These are phyloP conservation scores for Pyrenochaeta sp. DNA, from an alignment of 2,329 filamentous ascomycete genomes.

Conservation along the genomic window DNA sequence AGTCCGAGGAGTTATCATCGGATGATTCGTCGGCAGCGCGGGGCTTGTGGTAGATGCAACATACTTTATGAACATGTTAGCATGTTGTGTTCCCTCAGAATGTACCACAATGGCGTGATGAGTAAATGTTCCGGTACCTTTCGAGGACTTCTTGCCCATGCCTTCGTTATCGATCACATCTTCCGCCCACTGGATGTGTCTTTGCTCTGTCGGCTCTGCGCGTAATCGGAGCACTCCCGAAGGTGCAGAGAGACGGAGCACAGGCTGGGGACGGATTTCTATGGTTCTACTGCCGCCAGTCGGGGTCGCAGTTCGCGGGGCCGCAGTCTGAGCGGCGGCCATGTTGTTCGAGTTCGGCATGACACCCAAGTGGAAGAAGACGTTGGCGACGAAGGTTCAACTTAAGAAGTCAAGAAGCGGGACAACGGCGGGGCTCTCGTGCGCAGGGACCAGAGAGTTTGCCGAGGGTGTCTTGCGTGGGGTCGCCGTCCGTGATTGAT, in stretches of 20 bases:
- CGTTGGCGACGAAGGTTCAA: slow-evolving; percentile 68
- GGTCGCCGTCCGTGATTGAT: slow-evolving; percentile 6
- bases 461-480: slow-evolving; percentile 14
- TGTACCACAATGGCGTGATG: background rate
- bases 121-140: slow-evolving; percentile 66
- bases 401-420: slow-evolving; percentile 16
- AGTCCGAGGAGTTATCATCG: slow-evolving; percentile 69
- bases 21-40: slow-evolving; percentile 76
- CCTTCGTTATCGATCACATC: slow-evolving; percentile 96
- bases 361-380: slow-evolving; percentile 80
- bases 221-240: slow-evolving; percentile 53
- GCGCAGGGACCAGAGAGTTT: slow-evolving; percentile 26
- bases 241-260: slow-evolving; percentile 44
- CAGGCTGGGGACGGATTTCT: slow-evolving; percentile 38
- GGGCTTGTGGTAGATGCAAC: slow-evolving; percentile 96
- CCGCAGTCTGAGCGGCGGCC: slow-evolving; percentile 26
- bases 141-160: slow-evolving; percentile 90
- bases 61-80: slow-evolving; percentile 67
- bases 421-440: slow-evolving; percentile 18
- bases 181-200: slow-evolving; percentile 89
- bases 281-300: slow-evolving; percentile 37
- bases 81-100: background rate
- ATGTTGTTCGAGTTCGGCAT: slow-evolving; percentile 60
- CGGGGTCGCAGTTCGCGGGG: slow-evolving; percentile 31
- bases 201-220: slow-evolving; percentile 53